Conservation (phyloP, 1,284 basidiomycete genomes). For the Pholiota adiposa region DNA sequence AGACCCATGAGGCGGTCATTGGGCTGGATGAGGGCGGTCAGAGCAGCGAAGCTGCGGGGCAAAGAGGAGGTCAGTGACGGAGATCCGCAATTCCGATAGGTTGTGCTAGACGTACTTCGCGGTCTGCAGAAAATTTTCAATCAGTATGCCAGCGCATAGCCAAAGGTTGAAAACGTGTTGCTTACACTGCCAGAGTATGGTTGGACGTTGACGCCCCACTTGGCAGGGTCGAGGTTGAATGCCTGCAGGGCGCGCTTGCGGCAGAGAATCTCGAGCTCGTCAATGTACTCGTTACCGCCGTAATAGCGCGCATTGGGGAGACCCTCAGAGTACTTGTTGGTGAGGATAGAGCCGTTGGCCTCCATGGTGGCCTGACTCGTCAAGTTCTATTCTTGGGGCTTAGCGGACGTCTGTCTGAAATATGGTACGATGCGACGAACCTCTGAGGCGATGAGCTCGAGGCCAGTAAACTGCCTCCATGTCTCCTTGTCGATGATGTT, state of each 20-base stretch:
- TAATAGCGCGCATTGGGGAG: slow-evolving; percentile 96
- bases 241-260: slow-evolving; percentile 95
- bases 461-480: slow-evolving; percentile 96
- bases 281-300: slow-evolving; percentile 97
- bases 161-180: slow-evolving; percentile 25
- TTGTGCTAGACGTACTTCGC: slow-evolving; percentile 66
- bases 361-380: slow-evolving; percentile 95
- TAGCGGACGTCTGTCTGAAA: background rate
- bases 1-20: slow-evolving; percentile 99
- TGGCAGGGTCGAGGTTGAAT: slow-evolving; percentile 92
- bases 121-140: slow-evolving; percentile 49
- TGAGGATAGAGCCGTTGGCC: slow-evolving; percentile 98
- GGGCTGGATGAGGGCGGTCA: slow-evolving; percentile 96
- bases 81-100: slow-evolving; percentile 5
- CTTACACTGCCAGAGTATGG: slow-evolving; percentile 93
- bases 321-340: slow-evolving; percentile 98
- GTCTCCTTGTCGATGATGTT: slow-evolving; percentile 99
- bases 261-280: slow-evolving; percentile 94
- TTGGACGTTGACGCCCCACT: slow-evolving; percentile 99
- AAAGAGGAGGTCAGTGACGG: slow-evolving; percentile 18
- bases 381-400: slow-evolving; percentile 69
- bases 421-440: slow-evolving; percentile 40
- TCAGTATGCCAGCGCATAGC: slow-evolving; percentile 15
- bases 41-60: slow-evolving; percentile 86
- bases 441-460: slow-evolving; percentile 97